Evolutionary conservation across 129 eudicot species (phyloP), one percentile per base, ranked within the genome.

Genomic region (Centella asiatica): DNA sequence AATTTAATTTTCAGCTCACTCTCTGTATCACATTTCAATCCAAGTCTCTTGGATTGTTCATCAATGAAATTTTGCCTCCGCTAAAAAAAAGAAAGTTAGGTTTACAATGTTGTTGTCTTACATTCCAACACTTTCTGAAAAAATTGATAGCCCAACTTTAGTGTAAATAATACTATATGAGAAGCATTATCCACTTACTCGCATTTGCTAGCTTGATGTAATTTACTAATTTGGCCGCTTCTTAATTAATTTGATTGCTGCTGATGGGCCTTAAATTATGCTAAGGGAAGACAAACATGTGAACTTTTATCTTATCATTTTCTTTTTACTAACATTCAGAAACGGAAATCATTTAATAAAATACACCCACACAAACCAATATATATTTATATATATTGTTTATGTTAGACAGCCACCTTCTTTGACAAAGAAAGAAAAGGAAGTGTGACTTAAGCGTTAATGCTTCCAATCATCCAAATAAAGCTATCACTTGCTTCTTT

Each of bases 361-460:
- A 14, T 49, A 28, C 54, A n/a, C n/a, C n/a, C n/a, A n/a, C n/a
- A n/a, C n/a, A n/a, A n/a, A n/a, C 22, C 22, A 4, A 11, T 46
- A 18, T 4, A n/a, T 18, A 46, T 18, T 46, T 17, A 18, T 11
- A 46, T 47, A 47, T 23, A 47, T 47, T 49, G 26, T 19, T 23
- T 20, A 7, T 2, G 58, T 26, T 33, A 13, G 36, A 53, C 33
- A 53, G 33, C 33, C 59, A 53, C 59, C 59, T 53, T 25, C 25
- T 27, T 53, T 53, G 59, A 53, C 59, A 53, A 53, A 27, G 59
- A 53, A 53, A 53, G 59, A 27, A 53, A n/a, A 53, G 59, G 59
- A 4, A 27, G 14, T 53, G 59, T 53, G 59, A 34, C 59, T 53
- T 53, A 27, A 53, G 59, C 59, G 36, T 53, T 53, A 53, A 53